A percentile compares a stretch with the other conserved stretches of the same genome.
Evolutionary conservation across 164 flowering plant species (phyloP).

Genomic region (Platanus orientalis): DNA sequence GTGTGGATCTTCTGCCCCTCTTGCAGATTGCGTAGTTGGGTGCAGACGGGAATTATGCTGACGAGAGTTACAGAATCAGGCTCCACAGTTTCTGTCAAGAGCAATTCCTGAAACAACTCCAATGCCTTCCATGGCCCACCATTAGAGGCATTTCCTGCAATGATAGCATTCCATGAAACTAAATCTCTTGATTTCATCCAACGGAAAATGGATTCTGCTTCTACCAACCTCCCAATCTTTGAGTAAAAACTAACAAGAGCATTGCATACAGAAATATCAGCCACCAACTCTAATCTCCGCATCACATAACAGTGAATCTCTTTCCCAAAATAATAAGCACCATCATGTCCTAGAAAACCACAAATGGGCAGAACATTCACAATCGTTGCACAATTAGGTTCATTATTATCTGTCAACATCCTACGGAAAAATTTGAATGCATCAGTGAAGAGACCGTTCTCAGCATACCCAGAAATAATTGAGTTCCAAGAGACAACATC

Average conservation of each 20-base stretch:
- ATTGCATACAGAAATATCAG: conserved; percentile 49
- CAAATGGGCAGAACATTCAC: conserved; percentile 62
- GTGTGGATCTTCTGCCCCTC: conserved; percentile 62
- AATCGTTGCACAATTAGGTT: conserved; percentile 67
- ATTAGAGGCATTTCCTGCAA: conserved; percentile 62
- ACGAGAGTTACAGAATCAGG: conserved; percentile 59
- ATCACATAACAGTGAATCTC: conserved; percentile 56
- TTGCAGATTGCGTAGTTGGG: conserved; percentile 28
- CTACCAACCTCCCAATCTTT: conserved; percentile 41
- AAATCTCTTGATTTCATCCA: conserved; percentile 50
- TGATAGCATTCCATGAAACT: conserved; percentile 82
- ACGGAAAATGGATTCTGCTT: conserved; percentile 51
- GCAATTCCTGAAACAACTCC: conserved; percentile 43
- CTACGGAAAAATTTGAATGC: conserved; percentile 42
- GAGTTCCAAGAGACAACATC: conserved; percentile 92
- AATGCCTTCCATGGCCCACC: conserved; percentile 45
- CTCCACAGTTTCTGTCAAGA: conserved; percentile 11
- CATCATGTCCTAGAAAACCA: conserved; percentile 31
- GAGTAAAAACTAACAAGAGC: conserved; percentile 69
- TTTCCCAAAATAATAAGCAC: conserved; percentile 34
- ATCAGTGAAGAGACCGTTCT: conserved; percentile 37
- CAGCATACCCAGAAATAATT: conserved; percentile 59
- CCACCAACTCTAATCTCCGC: conserved; percentile 30
- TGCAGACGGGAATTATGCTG: conserved; percentile 67
- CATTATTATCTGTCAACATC: conserved; percentile 40